phyloP scores from a whole-genome alignment of 2,329 filamentous ascomycete species.

The Orbilia blumenaviensis region DNA sequence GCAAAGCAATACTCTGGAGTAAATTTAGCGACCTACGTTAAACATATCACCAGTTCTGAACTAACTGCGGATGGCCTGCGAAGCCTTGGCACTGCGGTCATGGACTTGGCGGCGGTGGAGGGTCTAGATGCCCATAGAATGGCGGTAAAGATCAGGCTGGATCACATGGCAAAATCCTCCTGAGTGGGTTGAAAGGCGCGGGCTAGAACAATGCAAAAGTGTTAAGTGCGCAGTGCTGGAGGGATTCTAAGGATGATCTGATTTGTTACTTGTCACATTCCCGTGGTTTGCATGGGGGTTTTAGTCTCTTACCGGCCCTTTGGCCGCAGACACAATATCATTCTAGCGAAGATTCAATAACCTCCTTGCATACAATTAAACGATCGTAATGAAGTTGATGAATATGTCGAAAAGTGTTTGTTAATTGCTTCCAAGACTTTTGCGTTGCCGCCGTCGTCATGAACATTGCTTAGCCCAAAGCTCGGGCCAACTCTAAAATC shows the following conservation, averaged over 20 bases:
- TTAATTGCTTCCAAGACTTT: conserved; percentile 5
- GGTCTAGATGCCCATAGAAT: conserved; percentile 90
- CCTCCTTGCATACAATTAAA: conserved; percentile 29
- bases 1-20: conserved; percentile 98
- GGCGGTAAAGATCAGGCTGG: conserved; percentile 73
- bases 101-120: conserved; percentile 93
- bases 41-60: conserved; percentile 96
- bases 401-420: background rate
- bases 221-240: too few relatives aligned
- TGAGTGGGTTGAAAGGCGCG: background rate
- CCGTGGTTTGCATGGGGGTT: background rate
- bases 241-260: background rate
- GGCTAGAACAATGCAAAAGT: background rate
- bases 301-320: background rate
- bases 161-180: conserved; percentile 59
- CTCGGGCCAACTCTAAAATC: conserved; percentile 50
- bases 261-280: conserved; percentile 13
- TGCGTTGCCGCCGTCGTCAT: conserved; percentile 38
- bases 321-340: background rate
- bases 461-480: conserved; percentile 29
- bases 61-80: conserved; percentile 83
- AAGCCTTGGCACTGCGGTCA: conserved; percentile 87
- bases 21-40: conserved; percentile 93
- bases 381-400: too few relatives aligned
- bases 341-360: background rate